phyloP scores from a whole-genome alignment of 345 rosid genomes.

The Hibiscus mutabilis region DNA sequence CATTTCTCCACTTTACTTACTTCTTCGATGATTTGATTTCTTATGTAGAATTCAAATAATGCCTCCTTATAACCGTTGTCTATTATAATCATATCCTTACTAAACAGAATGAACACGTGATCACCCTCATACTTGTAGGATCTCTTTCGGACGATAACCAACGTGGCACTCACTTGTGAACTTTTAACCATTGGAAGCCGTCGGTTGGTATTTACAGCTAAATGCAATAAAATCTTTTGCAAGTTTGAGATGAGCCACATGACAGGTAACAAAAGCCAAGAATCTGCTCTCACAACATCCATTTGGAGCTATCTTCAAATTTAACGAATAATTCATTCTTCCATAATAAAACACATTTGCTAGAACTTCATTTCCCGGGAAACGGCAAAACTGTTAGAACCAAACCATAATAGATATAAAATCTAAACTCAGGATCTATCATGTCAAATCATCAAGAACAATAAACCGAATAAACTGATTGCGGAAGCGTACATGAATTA shows the following conservation, averaged over 20 bases:
- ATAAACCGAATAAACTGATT: too few relatives aligned
- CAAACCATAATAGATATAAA: too few relatives aligned
- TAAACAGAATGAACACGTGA: background rate
- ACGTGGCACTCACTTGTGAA: background rate
- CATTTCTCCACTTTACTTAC: background rate
- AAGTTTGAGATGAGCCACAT: background rate
- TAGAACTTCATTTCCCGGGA: too few relatives aligned
- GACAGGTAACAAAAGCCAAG: background rate
- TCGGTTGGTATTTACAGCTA: background rate
- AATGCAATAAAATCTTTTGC: background rate
- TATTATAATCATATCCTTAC: background rate
- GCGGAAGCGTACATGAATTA: too few relatives aligned
- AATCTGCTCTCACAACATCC: background rate
- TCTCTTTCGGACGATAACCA: too few relatives aligned
- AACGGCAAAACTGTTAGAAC: background rate
- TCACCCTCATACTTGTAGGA: conserved; percentile 11
- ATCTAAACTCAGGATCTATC: too few relatives aligned
- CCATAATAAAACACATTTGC: background rate
- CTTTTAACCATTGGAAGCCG: background rate
- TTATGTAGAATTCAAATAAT: background rate
- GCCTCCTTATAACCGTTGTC: background rate
- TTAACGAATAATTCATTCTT: background rate
- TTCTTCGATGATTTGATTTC: too few relatives aligned
- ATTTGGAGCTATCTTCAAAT: background rate
- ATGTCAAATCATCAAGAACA: too few relatives aligned